Evolutionary conservation across 2,329 filamentous ascomycete species (phyloP), one percentile per base, ranked within the genome.

Genomic region (Aspergillus fijiensis): DNA sequence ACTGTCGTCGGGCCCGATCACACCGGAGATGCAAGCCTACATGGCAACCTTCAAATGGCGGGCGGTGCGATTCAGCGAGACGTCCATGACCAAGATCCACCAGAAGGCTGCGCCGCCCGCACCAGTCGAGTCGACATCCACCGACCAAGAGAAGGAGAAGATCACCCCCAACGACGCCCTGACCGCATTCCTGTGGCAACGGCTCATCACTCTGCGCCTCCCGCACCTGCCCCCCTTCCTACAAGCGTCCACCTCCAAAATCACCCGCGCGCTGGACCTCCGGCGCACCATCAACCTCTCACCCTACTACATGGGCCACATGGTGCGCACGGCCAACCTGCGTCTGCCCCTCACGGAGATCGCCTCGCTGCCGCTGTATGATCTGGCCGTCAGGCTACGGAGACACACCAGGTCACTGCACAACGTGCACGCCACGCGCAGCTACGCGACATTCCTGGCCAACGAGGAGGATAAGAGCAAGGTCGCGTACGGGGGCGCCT

Each of bases 111-210:
- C 50, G 2, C 21, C 29, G 2, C 47, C 16, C 2, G 27, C 27
- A 29, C 61, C 62, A 9, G 31, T 50, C 12, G 56, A 33, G 21
- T 16, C 39, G 2, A 19, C 39, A 19, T 29, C 27, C 7, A 29
- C 7, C 2, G 9, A 29, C 27, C 27, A 29, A 10, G n/a, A 19
- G 6, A 2, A 7, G 9, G 39, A 45, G n/a, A 42, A 35, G n/a
- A 47, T 68, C 49, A 68, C 67, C 1, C 49, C 55, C 3, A 67
- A 67, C 51, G 67, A 69, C 23, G 64, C 63, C 5, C 23, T 68
- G 19, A 67, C 63, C 1, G 65, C 67, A 11, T 69, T 67, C 14
- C 51, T 54, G 35, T 69, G 67, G 67, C 61, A 67, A 45, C 55
- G 60, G 2, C 35, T 68, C 3, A 59, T 51, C 2, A 27, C 16